Percentiles rank a stretch among this genome's conserved stretches.
phyloP scores from a whole-genome alignment of 1,284 basidiomycete species.

The Ganoderma lucidum region DNA sequence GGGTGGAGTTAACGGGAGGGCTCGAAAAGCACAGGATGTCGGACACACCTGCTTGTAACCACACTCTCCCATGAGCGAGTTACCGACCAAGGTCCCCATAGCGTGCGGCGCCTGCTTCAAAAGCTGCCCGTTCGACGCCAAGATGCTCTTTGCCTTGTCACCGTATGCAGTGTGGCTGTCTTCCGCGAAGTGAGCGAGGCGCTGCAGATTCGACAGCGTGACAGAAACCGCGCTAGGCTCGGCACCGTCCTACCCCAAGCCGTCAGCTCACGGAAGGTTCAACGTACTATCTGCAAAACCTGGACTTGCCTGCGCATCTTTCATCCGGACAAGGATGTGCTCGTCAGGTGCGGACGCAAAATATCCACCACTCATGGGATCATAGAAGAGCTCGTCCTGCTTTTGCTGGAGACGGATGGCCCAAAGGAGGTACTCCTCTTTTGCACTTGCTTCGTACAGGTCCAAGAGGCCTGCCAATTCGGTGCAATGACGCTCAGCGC shows the following conservation, averaged over 20 bases:
- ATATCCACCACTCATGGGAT: constrained; percentile 49
- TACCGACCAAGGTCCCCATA: constrained; percentile 38
- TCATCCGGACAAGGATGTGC: constrained; percentile 50
- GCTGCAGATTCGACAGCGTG: constrained; percentile 48
- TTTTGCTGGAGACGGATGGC: constrained; percentile 48
- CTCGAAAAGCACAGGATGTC: no score
- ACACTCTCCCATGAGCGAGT: constrained; percentile 30
- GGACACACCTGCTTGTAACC: constrained; percentile 38
- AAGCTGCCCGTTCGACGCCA: constrained; percentile 38
- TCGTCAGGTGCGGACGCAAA: constrained; percentile 49
- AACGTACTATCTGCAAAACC: not conserved
- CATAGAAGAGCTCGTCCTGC: constrained; percentile 54
- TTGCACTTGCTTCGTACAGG: constrained; percentile 49
- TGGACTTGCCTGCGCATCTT: constrained; percentile 44
- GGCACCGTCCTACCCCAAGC: constrained; percentile 46
- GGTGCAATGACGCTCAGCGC: not conserved
- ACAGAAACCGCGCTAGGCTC: constrained; percentile 52
- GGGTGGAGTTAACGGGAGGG: not conserved
- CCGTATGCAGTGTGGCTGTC: constrained; percentile 41
- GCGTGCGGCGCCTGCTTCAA: constrained; percentile 37
- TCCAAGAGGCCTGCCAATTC: constrained; percentile 39
- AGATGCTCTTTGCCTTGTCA: constrained; percentile 42
- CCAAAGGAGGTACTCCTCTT: constrained; percentile 44
- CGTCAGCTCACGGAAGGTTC: not conserved
- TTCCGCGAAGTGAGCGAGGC: constrained; percentile 45